These are phyloP conservation scores for Prunus armeniaca DNA, from an alignment of 306 rosid genomes.

Conservation along the genomic window DNA sequence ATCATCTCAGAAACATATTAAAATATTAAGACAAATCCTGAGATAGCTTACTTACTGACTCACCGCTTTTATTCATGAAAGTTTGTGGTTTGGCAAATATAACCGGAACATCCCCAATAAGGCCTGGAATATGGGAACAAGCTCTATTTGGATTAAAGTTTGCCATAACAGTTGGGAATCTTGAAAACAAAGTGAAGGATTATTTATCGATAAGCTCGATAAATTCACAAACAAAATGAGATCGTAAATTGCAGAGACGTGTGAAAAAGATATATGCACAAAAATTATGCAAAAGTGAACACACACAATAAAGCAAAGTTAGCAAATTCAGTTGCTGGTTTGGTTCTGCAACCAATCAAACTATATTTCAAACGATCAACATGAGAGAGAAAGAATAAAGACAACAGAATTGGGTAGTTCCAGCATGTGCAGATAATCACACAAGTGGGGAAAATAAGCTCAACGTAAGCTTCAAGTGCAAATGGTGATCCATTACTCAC, in stretches of 20 bases:
- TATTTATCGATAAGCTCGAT: neutral
- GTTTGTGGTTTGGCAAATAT: slow-evolving; percentile 93
- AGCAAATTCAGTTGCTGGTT: neutral
- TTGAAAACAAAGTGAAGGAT: neutral
- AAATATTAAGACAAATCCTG: slow-evolving; percentile 13
- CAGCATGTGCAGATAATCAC: neutral
- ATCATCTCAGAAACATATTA: slow-evolving; percentile 26
- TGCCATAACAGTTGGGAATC: neutral
- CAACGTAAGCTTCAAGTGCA: neutral
- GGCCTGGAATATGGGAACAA: slow-evolving; percentile 47
- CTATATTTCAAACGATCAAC: neutral
- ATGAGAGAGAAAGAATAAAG: too few relatives aligned
- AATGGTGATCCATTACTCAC: neutral
- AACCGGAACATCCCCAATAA: slow-evolving; percentile 71
- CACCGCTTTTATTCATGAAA: slow-evolving; percentile 91
- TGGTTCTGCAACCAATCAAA: neutral
- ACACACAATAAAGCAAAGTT: neutral
- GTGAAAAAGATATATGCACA: neutral
- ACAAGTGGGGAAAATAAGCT: neutral
- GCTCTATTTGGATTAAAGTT: neutral
- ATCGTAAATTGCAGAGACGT: neutral
- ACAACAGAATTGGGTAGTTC: neutral
- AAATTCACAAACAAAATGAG: neutral
- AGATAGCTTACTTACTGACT: slow-evolving; percentile 80
- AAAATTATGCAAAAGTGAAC: neutral